phyloP scores from a whole-genome alignment of 768 basidiomycete species.

The Dentipellis fragilis region DNA sequence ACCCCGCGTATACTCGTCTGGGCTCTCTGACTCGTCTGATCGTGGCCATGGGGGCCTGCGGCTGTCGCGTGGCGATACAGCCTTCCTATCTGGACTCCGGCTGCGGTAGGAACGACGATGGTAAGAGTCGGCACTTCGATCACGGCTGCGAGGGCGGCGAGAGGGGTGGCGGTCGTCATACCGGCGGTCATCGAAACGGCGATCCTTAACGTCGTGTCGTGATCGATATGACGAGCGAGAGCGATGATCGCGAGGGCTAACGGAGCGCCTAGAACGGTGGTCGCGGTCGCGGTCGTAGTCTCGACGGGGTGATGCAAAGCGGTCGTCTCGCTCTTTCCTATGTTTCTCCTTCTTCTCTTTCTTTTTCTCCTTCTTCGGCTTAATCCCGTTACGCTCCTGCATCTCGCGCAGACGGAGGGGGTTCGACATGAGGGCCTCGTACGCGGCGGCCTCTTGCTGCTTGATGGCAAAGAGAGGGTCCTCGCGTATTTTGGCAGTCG shows the following conservation, averaged over 20 bases:
- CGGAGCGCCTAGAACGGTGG: conserved; percentile 28
- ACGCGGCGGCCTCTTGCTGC: conserved; percentile 91
- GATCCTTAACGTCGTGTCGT: conserved; percentile 20
- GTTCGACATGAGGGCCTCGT: conserved; percentile 78
- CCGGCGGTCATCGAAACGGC: conserved; percentile 5
- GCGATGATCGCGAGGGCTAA: conserved; percentile 35
- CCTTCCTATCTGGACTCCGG: conserved; percentile 14
- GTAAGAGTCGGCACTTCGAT: conserved; percentile 9
- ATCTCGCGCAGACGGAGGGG: conserved; percentile 76
- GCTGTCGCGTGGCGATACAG: conserved; percentile 21
- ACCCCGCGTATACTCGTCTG: conserved; percentile 19
- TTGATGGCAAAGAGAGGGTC: conserved; percentile 97
- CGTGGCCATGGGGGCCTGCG: conserved; percentile 30
- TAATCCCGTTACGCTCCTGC: conserved; percentile 75
- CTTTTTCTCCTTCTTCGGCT: conserved; percentile 56
- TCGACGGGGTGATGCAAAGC: conserved; percentile 15
- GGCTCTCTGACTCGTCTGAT: conserved; percentile 44
- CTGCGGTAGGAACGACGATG: conserved; percentile 5
- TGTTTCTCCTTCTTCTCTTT: conserved; percentile 37
- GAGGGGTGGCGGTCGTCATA: conserved; percentile 14
- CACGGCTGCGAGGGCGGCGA: conserved; percentile 19
- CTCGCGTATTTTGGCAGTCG: conserved; percentile 90
- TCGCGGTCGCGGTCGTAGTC: conserved; percentile 23
- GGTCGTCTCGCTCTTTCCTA: conserved; percentile 14
- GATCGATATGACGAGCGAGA: conserved; percentile 35